Base-by-base conservation (phyloP, 148 eudicot species). In the Chenopodium formosanum region DNA sequence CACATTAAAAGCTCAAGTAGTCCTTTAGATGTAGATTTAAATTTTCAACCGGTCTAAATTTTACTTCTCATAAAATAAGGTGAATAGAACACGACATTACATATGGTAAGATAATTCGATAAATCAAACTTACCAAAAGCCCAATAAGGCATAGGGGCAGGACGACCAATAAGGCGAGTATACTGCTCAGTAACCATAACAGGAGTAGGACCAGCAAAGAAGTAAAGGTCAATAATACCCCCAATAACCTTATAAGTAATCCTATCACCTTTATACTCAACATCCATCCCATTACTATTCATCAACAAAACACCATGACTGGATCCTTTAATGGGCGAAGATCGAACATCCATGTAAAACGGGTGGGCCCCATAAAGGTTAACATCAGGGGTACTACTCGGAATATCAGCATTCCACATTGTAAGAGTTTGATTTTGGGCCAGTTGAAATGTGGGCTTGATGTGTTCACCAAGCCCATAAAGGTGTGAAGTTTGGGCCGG, bases 121-220 rank as follows among this genome's bases (percentile, higher is more conserved):
- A 34, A 34, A 34, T 34, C 37, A 34, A 34, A 34, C 37, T 77
- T 79, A 93, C 98, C 98, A 76, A 95, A 93, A n/a, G 97, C 83
- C 97, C 95, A 93, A 80, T 95, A 95, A 40, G 98, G 98, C 98
- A 95, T 91, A 17, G 95, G 92, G 0, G 97, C 92, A 4, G 97
- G 98, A 53, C 92, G 91, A 2, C 98, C 95, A 37, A 94, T 81
- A 9, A 94, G 82, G 76, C 89, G 86, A 0, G 98, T 93, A 70
- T 91, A 93, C 79, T 93, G 97, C 46, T 93, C 90, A 62, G 91
- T 74, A 47, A 93, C 96, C 50, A 70, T 44, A 17, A 65, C 78
- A 1, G 94, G 93, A 7, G 80, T 78, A 0, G 96, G 93, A 16
- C 98, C 97, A 1, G 90, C 85, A 73, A 95, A 95, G 12, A 93